Conservation (phyloP, 2,329 filamentous ascomycete species). For the Fusarium bactridioides region DNA sequence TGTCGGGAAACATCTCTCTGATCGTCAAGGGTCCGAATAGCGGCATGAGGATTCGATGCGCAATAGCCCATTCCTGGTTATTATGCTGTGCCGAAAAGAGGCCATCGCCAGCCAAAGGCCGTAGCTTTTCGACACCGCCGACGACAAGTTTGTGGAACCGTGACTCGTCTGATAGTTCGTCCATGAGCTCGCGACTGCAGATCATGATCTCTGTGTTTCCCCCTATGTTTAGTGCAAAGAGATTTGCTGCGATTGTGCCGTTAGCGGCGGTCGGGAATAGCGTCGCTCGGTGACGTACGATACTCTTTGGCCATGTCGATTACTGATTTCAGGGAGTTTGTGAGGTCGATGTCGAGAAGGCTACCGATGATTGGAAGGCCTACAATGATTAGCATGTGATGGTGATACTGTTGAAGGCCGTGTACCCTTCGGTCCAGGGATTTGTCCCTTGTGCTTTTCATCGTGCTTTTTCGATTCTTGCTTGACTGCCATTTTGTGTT, state of each 20-base stretch:
- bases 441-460: not conserved
- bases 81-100: conserved; percentile 66
- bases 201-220: not conserved
- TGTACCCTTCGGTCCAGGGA: conserved; percentile 5
- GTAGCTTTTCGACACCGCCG: conserved; percentile 59
- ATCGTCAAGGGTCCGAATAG: conserved; percentile 75
- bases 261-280: rapidly evolving
- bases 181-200: conserved; percentile 43
- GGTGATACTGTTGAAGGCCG: rapidly evolving
- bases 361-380: not conserved
- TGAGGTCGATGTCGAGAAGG: not conserved
- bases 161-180: conserved; percentile 71
- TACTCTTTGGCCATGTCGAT: not conserved
- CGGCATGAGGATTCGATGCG: conserved; percentile 71
- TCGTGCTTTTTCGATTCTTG: not conserved
- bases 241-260: not conserved
- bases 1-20: conserved; percentile 71
- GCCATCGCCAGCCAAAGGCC: conserved; percentile 68
- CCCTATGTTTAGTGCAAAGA: not conserved
- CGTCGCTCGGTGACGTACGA: not conserved
- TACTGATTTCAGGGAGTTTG: not conserved
- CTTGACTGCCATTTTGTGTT: not conserved
- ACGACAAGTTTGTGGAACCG: conserved; percentile 67
- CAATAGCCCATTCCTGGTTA: conserved; percentile 72
- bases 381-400: not conserved